Percentiles rank a stretch among this genome's conserved stretches.
Evolutionary conservation across 1,139 yeast genomes (phyloP).

Genomic region (Entelexis paramagnoliae): DNA sequence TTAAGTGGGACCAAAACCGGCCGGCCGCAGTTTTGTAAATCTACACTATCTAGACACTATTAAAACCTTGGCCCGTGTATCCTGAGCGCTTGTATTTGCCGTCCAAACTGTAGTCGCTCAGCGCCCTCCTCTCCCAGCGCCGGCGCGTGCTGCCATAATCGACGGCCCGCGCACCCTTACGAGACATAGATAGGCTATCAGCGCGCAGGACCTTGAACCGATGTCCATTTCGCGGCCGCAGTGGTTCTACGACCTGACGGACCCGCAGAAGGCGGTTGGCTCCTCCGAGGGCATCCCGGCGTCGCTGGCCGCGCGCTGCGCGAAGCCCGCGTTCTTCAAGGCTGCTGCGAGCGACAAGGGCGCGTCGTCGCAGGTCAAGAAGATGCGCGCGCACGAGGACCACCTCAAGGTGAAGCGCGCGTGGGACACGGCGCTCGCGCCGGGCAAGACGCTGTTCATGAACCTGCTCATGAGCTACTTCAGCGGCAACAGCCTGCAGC

Average conservation of each 20-base stretch:
- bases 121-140: too few species aligned
- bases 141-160: not conserved
- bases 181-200: too few species aligned
- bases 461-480: slow-evolving; percentile 82
- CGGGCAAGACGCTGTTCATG: slow-evolving; percentile 82
- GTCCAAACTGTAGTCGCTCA: too few species aligned
- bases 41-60: too few species aligned
- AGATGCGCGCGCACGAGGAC: slow-evolving; percentile 18
- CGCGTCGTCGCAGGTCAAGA: slow-evolving; percentile 14
- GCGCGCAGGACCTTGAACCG: not conserved
- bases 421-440: slow-evolving; percentile 78
- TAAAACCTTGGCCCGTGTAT: too few species aligned
- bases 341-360: not conserved
- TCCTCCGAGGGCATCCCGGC: slow-evolving; percentile 12
- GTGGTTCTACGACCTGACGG: slow-evolving; percentile 28
- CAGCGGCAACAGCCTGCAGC: slow-evolving; percentile 84
- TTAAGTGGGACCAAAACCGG: too few species aligned
- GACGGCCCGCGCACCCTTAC: not conserved
- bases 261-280: slow-evolving; percentile 24
- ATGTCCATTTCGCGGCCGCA: slow-evolving; percentile 21
- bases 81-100: too few species aligned
- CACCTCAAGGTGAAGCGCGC: slow-evolving; percentile 43
- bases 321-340: slow-evolving; percentile 18
- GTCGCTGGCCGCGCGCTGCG: slow-evolving; percentile 19
- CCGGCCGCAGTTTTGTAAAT: too few species aligned